phyloP scores from a whole-genome alignment of 768 basidiomycete genomes.

The Agrocybe praecox region DNA sequence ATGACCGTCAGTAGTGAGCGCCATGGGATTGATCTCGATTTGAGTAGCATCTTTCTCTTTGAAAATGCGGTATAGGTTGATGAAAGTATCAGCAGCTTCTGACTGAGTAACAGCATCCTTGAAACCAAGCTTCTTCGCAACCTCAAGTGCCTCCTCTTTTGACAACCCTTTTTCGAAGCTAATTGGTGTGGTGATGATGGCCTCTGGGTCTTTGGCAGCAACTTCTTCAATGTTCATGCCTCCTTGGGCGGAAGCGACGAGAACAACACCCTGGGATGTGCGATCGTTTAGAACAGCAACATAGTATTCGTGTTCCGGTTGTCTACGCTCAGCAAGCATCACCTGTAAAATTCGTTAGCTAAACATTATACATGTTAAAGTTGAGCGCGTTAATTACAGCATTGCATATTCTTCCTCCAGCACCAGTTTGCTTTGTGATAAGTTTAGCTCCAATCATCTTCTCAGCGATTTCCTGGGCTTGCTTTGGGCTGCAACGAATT shows the following conservation, averaged over 20 bases:
- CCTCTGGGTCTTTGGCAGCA: constrained; percentile 89
- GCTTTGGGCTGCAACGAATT: constrained; percentile 61
- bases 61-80: constrained; percentile 94
- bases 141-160: constrained; percentile 64
- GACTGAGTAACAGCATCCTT: constrained; percentile 67
- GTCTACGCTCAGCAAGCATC: constrained; percentile 96
- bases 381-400: constrained; percentile 57
- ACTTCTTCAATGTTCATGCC: constrained; percentile 99
- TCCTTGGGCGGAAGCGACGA: constrained; percentile 92
- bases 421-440: constrained; percentile 99
- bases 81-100: constrained; percentile 92
- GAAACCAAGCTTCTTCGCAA: constrained; percentile 94
- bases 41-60: constrained; percentile 99
- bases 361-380: background rate
- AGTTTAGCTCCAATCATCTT: constrained; percentile 96
- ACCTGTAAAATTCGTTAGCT: constrained; percentile 52
- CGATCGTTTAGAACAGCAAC: constrained; percentile 97
- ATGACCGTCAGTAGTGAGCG: constrained; percentile 86
- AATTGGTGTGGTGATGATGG: constrained; percentile 96
- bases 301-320: constrained; percentile 96
- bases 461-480: constrained; percentile 83
- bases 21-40: constrained; percentile 99
- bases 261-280: constrained; percentile 81
- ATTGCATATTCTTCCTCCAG: constrained; percentile 90
- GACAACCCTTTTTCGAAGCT: constrained; percentile 81